These are phyloP conservation scores for Fonsecaea monophora DNA, from an alignment of 2,329 filamentous ascomycete genomes.

Conservation along the genomic window DNA sequence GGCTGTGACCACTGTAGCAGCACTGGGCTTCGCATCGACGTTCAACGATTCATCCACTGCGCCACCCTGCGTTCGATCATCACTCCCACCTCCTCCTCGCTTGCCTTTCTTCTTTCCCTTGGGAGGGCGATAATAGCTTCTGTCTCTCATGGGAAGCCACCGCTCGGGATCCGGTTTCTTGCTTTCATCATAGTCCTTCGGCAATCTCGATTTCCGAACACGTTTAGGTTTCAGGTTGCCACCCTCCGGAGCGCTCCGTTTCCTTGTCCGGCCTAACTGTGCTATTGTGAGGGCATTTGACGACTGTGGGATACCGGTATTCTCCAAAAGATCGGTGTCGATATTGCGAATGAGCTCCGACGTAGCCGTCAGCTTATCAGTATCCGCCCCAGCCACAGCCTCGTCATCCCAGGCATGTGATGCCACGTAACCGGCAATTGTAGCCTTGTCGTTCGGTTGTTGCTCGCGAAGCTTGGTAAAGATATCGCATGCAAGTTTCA, in stretches of 20 bases:
- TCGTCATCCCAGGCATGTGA: slow-evolving; percentile 70
- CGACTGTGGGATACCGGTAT: slow-evolving; percentile 51
- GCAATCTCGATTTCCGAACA: slow-evolving; percentile 54
- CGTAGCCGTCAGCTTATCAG: slow-evolving; percentile 49
- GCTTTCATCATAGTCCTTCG: slow-evolving; percentile 61
- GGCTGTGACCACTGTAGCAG: slow-evolving; percentile 42
- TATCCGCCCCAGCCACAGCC: slow-evolving; percentile 47
- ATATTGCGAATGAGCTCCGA: slow-evolving; percentile 52
- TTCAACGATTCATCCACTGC: slow-evolving; percentile 73
- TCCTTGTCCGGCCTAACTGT: slow-evolving; percentile 45
- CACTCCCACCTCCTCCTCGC: slow-evolving; percentile 62
- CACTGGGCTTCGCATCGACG: slow-evolving; percentile 53
- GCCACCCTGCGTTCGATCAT: slow-evolving; percentile 84
- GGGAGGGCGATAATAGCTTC: slow-evolving; percentile 79
- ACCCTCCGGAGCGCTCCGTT: slow-evolving; percentile 48
- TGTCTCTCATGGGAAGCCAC: slow-evolving; percentile 89
- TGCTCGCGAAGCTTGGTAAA: slow-evolving; percentile 74
- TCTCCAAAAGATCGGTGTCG: slow-evolving; percentile 54
- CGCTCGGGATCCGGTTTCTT: slow-evolving; percentile 88
- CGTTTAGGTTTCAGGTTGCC: slow-evolving; percentile 50
- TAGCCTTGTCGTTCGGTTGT: slow-evolving; percentile 68
- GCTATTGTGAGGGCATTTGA: slow-evolving; percentile 41
- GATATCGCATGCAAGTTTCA: slow-evolving; percentile 74
- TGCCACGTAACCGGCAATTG: slow-evolving; percentile 84
- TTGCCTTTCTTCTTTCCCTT: slow-evolving; percentile 93